These are phyloP conservation scores for Sporisorium reilianum DNA, from an alignment of 1,284 basidiomycete species.

Conservation along the genomic window DNA sequence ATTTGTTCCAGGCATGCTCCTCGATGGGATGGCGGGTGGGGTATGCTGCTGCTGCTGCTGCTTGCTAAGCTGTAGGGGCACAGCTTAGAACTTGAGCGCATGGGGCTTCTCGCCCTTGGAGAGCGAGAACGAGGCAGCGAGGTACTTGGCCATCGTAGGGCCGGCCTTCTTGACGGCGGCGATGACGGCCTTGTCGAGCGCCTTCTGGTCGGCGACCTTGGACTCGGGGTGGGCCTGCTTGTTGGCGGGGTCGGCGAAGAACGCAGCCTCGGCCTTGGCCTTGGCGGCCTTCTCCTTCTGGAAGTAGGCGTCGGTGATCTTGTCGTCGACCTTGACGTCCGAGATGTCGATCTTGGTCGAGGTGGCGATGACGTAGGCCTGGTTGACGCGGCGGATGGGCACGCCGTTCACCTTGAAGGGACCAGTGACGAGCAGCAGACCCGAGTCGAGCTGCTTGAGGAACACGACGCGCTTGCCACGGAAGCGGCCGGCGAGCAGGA, in stretches of 20 bases:
- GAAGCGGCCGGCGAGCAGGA: slow-evolving; percentile 97
- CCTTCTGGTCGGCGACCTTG: slow-evolving; percentile 93
- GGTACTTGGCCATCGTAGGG: slow-evolving; percentile 91
- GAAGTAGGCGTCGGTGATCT: slow-evolving; percentile 96
- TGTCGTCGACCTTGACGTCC: slow-evolving; percentile 77
- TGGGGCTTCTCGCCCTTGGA: slow-evolving; percentile 93
- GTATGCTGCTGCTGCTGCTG: slow-evolving; percentile 23
- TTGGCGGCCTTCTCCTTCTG: slow-evolving; percentile 74
- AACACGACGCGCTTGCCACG: slow-evolving; percentile 98
- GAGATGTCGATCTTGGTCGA: slow-evolving; percentile 92
- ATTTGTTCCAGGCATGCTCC: background rate
- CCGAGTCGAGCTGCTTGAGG: slow-evolving; percentile 94
- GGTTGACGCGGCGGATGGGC: slow-evolving; percentile 96
- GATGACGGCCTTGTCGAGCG: slow-evolving; percentile 83
- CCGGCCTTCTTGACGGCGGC: slow-evolving; percentile 88
- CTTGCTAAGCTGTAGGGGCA: background rate
- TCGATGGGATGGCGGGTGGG: too few species aligned
- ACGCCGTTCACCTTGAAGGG: slow-evolving; percentile 99
- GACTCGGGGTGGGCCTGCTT: slow-evolving; percentile 91
- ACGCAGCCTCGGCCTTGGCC: slow-evolving; percentile 94
- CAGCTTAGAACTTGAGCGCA: slow-evolving; percentile 81
- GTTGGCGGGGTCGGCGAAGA: slow-evolving; percentile 90
- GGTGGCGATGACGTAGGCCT: slow-evolving; percentile 99
- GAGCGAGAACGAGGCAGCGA: slow-evolving; percentile 91
- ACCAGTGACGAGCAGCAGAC: slow-evolving; percentile 93